Conservation (phyloP, 2,329 filamentous ascomycete species). For the Davidsoniella neocaledoniae region DNA sequence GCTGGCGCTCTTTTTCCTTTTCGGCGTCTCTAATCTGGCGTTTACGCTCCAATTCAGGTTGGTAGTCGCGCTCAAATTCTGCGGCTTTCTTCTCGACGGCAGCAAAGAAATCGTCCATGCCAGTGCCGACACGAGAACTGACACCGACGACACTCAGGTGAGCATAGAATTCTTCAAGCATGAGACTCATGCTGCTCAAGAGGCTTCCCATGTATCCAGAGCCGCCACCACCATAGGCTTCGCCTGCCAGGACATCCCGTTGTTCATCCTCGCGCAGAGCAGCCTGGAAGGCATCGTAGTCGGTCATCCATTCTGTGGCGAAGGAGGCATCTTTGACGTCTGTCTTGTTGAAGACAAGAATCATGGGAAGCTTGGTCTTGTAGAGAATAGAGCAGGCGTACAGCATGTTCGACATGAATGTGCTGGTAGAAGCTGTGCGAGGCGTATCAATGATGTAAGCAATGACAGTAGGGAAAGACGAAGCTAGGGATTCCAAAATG, state of each 20-base stretch:
- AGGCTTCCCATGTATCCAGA: slow-evolving; percentile 94
- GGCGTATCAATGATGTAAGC: slow-evolving; percentile 97
- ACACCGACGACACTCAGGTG: slow-evolving; percentile 88
- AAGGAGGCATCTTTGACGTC: slow-evolving; percentile 84
- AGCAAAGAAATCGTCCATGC: slow-evolving; percentile 83
- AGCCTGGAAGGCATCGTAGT: slow-evolving; percentile 88
- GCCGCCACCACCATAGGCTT: slow-evolving; percentile 51
- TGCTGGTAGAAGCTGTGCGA: slow-evolving; percentile 78
- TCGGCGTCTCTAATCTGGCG: slow-evolving; percentile 57
- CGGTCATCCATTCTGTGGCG: slow-evolving; percentile 98
- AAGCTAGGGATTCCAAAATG: slow-evolving; percentile 78
- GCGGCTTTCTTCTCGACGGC: slow-evolving; percentile 73
- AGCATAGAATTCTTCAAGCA: slow-evolving; percentile 94
- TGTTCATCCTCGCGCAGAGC: slow-evolving; percentile 70
- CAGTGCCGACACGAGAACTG: slow-evolving; percentile 79
- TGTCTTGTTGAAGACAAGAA: slow-evolving; percentile 97
- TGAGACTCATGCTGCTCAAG: slow-evolving; percentile 92
- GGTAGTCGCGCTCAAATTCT: slow-evolving; percentile 83
- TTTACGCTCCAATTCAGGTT: slow-evolving; percentile 72
- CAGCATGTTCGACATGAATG: slow-evolving; percentile 99
- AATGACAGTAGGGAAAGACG: slow-evolving; percentile 88
- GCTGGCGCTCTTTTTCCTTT: slow-evolving; percentile 54
- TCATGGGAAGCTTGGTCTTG: slow-evolving; percentile 97
- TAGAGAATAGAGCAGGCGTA: slow-evolving; percentile 98
- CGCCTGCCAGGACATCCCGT: slow-evolving; percentile 58